Evolutionary conservation across 2,329 filamentous ascomycete species (phyloP), one percentile per base, ranked within the genome.

Genomic region (Didymella keratinophila): DNA sequence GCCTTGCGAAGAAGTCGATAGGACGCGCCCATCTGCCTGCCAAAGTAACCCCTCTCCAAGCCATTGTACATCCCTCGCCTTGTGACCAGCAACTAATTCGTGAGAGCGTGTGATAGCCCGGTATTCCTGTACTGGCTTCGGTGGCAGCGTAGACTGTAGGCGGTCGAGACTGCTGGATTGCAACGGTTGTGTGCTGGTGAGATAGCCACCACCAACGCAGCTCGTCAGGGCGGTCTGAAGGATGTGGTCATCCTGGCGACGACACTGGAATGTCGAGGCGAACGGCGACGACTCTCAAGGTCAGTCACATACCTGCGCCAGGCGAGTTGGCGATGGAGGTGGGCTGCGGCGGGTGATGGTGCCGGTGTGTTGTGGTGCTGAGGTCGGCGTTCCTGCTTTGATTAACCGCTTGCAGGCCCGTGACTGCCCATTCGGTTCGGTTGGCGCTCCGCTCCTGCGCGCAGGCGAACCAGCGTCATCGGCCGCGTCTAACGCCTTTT

Each of bases 401-500:
- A 43, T 36, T 28, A 34, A 25, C 48, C 50, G 53, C 37, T 43
- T 21, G 43, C 39, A 12, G 47, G 39, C 56, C 57, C 59, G 59
- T 60, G 62, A 60, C 50, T 10, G 32, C 25, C 37, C 43, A 25
- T 44, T 48, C 50, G 41, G 25, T 23, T 34, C 46, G 41, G 25
- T 20, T 34, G 51, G 41, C 46, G n/a, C 27, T 39, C 47, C 46
- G 51, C 36, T 39, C 36, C 7, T 39, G 36, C 36, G 16, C 8
- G 5, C 30, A 32, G 41, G 43, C 51, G 51, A 46, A 37, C 41
- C 50, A 46, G 57, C 57, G 62, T 66, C 58, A 63, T 64, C 47
- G 55, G 50, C 56, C 39, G 43, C 50, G 52, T 46, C 61, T 66
- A 63, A 50, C 46, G 52, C 52, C 42, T 41, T 61, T 67, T 62